phyloP scores from a whole-genome alignment of 495 filamentous ascomycete species.

The Eremomyces bilateralis region DNA sequence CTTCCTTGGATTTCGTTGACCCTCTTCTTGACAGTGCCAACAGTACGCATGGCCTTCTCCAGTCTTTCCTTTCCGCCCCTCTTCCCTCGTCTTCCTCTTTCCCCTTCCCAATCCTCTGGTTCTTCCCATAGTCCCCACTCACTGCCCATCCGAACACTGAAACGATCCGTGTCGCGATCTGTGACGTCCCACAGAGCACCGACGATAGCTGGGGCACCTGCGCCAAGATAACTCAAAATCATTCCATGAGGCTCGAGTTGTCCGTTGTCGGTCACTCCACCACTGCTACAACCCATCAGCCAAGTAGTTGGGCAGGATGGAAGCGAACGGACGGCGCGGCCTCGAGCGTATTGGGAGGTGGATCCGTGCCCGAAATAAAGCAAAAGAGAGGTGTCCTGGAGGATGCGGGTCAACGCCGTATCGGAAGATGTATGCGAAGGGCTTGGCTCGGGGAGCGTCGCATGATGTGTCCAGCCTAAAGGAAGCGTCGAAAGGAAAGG shows the following conservation, averaged over 20 bases:
- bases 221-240: slow-evolving; percentile 75
- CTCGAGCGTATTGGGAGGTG: slow-evolving; percentile 81
- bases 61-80: slow-evolving; percentile 15
- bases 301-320: slow-evolving; percentile 51
- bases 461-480: slow-evolving; percentile 30
- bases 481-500: slow-evolving; percentile 30
- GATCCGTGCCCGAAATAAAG: slow-evolving; percentile 93
- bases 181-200: slow-evolving; percentile 96
- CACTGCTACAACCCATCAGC: slow-evolving; percentile 83
- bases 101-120: slow-evolving; percentile 7
- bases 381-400: slow-evolving; percentile 41
- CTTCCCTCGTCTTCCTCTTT: slow-evolving; percentile 11
- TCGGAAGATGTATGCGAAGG: too few species aligned
- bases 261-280: slow-evolving; percentile 52
- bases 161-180: slow-evolving; percentile 86
- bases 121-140: slow-evolving; percentile 50
- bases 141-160: slow-evolving; percentile 52
- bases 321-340: slow-evolving; percentile 53
- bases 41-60: slow-evolving; percentile 2
- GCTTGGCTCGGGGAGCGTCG: slow-evolving; percentile 48
- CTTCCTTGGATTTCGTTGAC: slow-evolving; percentile 4
- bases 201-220: slow-evolving; percentile 49
- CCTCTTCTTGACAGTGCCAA: neutral
- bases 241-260: slow-evolving; percentile 79
- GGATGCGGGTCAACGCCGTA: slow-evolving; percentile 17